Evolutionary conservation across 257 asterid genomes (phyloP), one percentile per base, ranked within the genome.

Genomic region (Nicotiana attenuata): DNA sequence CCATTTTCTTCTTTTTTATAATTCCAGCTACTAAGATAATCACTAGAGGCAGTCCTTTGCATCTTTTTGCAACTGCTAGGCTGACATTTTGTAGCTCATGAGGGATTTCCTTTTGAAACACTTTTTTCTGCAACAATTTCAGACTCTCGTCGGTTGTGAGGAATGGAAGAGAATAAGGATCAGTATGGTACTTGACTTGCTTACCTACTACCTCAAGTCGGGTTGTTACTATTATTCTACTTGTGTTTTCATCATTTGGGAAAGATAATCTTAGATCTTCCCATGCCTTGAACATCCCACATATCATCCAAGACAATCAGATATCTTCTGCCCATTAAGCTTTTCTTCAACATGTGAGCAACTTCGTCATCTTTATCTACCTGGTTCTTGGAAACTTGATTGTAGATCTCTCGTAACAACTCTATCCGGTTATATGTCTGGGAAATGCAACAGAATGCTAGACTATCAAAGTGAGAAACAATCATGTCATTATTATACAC

Each of bases 41-140:
- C 7, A 79, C 35, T 0, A 82, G 31, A 17, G 84, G 84, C 33
- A 61, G 1, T 38, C 84, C 81, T 55, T 82, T 33, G 53, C 84
- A 82, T 55, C 13, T 82, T 56, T 73, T 5, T 20, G 76, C 81
- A 22, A 82, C 26, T 73, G 1, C 60, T 14, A 7, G 11, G 14
- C 81, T 79, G 17, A 17, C n/a, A 2, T 80, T 24, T 1, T 24
- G 20, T 10, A 65, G 66, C 17, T 65, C 52, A 29, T 2, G 35
- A 0, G 80, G 84, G 14, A 0, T 52, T 29, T 57, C 50, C 20
- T 33, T 0, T 0, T 22, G 19, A 67, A 67, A 81, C 1, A 53
- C 71, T 15, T 81, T 56, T 11, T 4, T 55, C 38, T 33, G 33
- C 52, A 81, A 67, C 8, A 81, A 68, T 3, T n/a, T 0, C 8